These are phyloP conservation scores for Candida broadrunensis DNA, from an alignment of 805 yeast species.

Conservation along the genomic window DNA sequence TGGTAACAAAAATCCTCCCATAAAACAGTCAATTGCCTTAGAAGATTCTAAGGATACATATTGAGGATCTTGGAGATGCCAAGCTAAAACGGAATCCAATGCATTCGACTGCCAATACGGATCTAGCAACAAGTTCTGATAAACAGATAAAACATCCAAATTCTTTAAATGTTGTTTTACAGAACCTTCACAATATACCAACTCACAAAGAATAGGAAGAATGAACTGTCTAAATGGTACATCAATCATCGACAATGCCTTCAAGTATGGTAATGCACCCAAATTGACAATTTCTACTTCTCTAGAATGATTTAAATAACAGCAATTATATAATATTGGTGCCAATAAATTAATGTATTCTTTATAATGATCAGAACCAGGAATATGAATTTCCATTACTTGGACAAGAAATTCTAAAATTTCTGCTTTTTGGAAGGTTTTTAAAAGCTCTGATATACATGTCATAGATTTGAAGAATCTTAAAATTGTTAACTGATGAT, in stretches of 20 bases:
- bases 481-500: conserved; percentile 37
- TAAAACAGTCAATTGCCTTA: conserved; percentile 26
- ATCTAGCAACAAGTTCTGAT: conserved; percentile 42
- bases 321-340: conserved; percentile 50
- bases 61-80: conserved; percentile 30
- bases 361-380: conserved; percentile 28
- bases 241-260: conserved; percentile 35
- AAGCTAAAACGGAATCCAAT: conserved; percentile 45
- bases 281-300: conserved; percentile 45
- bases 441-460: conserved; percentile 30
- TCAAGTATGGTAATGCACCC: conserved; percentile 47
- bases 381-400: conserved; percentile 23
- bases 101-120: conserved; percentile 60
- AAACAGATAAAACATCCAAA: conserved; percentile 35
- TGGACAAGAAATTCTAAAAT: conserved; percentile 43
- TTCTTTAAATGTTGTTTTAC: conserved; percentile 36
- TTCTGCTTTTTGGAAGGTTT: conserved; percentile 34
- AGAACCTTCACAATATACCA: conserved; percentile 43
- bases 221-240: conserved; percentile 50
- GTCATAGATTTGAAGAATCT: conserved; percentile 45
- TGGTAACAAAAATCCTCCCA: conserved; percentile 38
- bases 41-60: conserved; percentile 20
- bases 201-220: conserved; percentile 50
- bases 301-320: conserved; percentile 43
- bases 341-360: conserved; percentile 43